phyloP scores from a whole-genome alignment of 108 stramenopile genomes.

The Discostella pseudostelligera region DNA sequence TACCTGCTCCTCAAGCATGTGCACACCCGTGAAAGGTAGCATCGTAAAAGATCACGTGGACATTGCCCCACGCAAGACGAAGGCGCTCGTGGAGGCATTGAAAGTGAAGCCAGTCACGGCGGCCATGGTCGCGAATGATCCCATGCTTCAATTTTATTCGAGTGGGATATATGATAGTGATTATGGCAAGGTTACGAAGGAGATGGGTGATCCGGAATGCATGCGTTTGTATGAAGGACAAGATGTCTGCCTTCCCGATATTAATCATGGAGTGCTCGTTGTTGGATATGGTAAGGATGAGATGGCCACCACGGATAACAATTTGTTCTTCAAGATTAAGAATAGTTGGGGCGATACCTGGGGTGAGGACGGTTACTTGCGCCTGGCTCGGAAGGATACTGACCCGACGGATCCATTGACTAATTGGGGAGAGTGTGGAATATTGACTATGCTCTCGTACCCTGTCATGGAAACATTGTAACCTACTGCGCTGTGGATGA shows the following conservation, averaged over 20 bases:
- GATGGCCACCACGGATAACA: slow-evolving; percentile 47
- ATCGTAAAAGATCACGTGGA: slow-evolving; percentile 80
- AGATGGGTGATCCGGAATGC: slow-evolving; percentile 17
- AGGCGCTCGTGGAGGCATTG: slow-evolving; percentile 72
- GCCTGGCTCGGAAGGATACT: slow-evolving; percentile 60
- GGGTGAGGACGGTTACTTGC: slow-evolving; percentile 92
- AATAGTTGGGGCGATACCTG: slow-evolving; percentile 90
- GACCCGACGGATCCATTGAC: slow-evolving; percentile 54
- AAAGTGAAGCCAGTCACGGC: slow-evolving; percentile 77
- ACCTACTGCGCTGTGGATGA: no score
- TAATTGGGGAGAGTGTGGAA: slow-evolving; percentile 80
- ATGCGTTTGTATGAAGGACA: slow-evolving; percentile 31
- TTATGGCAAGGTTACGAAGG: slow-evolving; percentile 56
- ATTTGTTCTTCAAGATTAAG: slow-evolving; percentile 81
- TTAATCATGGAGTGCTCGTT: slow-evolving; percentile 96
- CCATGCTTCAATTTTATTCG: slow-evolving; percentile 95
- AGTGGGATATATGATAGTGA: slow-evolving; percentile 86
- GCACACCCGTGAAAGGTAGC: slow-evolving; percentile 73
- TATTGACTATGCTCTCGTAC: slow-evolving; percentile 49
- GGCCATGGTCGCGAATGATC: slow-evolving; percentile 80
- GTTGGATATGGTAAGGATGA: slow-evolving; percentile 94
- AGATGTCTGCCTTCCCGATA: slow-evolving; percentile 60
- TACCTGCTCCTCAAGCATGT: slow-evolving; percentile 58
- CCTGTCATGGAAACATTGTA: slow-evolving; percentile 27
- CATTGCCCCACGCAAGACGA: slow-evolving; percentile 64